phyloP scores from a whole-genome alignment of 805 yeast species.

The Cyberlindnera galapagoensis region DNA sequence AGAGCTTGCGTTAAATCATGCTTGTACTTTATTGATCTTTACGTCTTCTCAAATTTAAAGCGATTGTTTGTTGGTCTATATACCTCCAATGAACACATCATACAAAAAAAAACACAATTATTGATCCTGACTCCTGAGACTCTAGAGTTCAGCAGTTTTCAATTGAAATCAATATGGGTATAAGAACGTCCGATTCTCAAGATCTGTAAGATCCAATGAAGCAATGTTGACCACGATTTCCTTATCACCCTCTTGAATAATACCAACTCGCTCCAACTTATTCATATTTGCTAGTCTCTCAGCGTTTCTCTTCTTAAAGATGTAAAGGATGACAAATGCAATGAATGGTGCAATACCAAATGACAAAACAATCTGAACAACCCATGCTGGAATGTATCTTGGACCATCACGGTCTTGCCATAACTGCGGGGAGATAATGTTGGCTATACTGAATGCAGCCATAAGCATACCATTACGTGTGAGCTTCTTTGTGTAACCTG shows the following conservation, averaged over 20 bases:
- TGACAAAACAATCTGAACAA: constrained; percentile 48
- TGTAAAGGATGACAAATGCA: constrained; percentile 36
- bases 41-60: too few species aligned
- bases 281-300: constrained; percentile 26
- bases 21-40: too few species aligned
- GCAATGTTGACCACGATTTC: constrained; percentile 34
- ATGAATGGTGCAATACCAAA: constrained; percentile 40
- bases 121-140: too few species aligned
- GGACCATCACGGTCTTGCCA: constrained; percentile 46
- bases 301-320: constrained; percentile 39
- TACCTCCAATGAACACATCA: too few species aligned
- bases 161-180: constrained; percentile 40
- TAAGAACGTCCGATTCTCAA: constrained; percentile 42
- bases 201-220: constrained; percentile 43
- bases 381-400: constrained; percentile 41
- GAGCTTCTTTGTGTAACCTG: constrained; percentile 47
- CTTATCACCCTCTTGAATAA: constrained; percentile 26
- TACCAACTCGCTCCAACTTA: constrained; percentile 22
- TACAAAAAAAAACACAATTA: too few species aligned
- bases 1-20: too few species aligned
- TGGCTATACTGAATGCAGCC: constrained; percentile 42
- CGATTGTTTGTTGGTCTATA: too few species aligned
- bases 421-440: constrained; percentile 50
- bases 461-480: constrained; percentile 39
- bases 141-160: too few species aligned